phyloP scores from a whole-genome alignment of 805 yeast genomes.

The Wickerhamiella kurtzmanii region DNA sequence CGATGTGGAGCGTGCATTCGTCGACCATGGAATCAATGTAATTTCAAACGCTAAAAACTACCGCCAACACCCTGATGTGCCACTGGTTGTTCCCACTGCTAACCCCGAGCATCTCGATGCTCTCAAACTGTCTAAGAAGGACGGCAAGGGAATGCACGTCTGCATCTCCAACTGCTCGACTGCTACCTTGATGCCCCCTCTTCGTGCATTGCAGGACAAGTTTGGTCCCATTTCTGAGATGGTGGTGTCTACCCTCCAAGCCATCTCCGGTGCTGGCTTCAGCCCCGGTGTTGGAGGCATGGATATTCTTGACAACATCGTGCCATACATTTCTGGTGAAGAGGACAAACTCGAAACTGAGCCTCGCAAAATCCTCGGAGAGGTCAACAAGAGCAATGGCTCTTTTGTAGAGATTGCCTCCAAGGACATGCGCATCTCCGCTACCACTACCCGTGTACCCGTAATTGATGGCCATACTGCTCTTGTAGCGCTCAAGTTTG shows the following conservation, averaged over 20 bases:
- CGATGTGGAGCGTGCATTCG: slow-evolving; percentile 73
- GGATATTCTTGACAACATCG: slow-evolving; percentile 85
- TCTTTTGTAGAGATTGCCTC: slow-evolving; percentile 27
- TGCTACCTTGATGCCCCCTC: slow-evolving; percentile 93
- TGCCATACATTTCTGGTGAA: slow-evolving; percentile 91
- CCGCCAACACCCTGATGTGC: slow-evolving; percentile 76
- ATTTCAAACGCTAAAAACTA: slow-evolving; percentile 94
- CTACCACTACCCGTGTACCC: slow-evolving; percentile 94
- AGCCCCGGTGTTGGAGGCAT: slow-evolving; percentile 96
- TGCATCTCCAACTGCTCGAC: slow-evolving; percentile 98
- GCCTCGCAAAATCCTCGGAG: slow-evolving; percentile 84
- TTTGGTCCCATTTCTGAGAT: slow-evolving; percentile 85
- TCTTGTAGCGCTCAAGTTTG: slow-evolving; percentile 77
- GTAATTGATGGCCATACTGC: slow-evolving; percentile 98
- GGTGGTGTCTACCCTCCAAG: slow-evolving; percentile 87
- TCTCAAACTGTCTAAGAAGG: slow-evolving; percentile 33
- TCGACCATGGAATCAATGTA: slow-evolving; percentile 66
- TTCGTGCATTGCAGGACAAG: slow-evolving; percentile 78
- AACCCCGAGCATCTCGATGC: slow-evolving; percentile 83
- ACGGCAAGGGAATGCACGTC: slow-evolving; percentile 57
- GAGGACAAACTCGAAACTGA: slow-evolving; percentile 99
- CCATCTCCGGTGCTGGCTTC: slow-evolving; percentile 96
- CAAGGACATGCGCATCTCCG: slow-evolving; percentile 68
- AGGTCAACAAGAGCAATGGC: slow-evolving; percentile 32
- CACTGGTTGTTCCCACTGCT: slow-evolving; percentile 87